phyloP scores from a whole-genome alignment of 768 basidiomycete species.

The Tricholoma furcatifolium region DNA sequence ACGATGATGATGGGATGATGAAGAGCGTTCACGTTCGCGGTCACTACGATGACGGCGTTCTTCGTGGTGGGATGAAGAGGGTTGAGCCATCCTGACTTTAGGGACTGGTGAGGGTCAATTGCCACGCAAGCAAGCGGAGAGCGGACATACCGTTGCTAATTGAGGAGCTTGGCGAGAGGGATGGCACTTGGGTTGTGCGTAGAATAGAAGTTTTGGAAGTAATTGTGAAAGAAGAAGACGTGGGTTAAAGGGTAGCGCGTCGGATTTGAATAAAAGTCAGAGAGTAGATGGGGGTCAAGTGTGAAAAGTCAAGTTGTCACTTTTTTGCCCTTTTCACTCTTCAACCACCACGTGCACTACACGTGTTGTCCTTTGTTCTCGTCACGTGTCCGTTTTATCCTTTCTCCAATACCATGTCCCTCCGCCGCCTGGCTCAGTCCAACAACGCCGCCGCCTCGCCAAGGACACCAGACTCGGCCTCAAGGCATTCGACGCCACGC shows the following conservation, averaged over 20 bases:
- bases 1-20: conserved; percentile 73
- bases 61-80: conserved; percentile 78
- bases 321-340: conserved; percentile 43
- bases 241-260: conserved; percentile 26
- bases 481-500: conserved; percentile 40
- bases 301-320: conserved; percentile 12
- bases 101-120: conserved; percentile 10
- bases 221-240: conserved; percentile 30
- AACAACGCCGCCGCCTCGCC: conserved; percentile 45
- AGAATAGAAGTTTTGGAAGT: conserved; percentile 64
- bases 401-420: conserved; percentile 38
- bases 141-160: conserved; percentile 40
- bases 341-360: conserved; percentile 45
- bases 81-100: conserved; percentile 85
- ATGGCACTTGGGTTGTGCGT: conserved; percentile 51
- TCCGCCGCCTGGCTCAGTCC: conserved; percentile 58
- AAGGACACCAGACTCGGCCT: conserved; percentile 23
- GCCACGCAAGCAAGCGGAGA: conserved; percentile 5
- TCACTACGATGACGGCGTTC: conserved; percentile 54
- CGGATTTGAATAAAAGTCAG: conserved; percentile 14
- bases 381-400: conserved; percentile 23
- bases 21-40: conserved; percentile 48
- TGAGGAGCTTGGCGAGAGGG: conserved; percentile 73
- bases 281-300: conserved; percentile 26
- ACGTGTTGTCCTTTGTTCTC: conserved; percentile 25